These are phyloP conservation scores for Xylariaceae sp. DNA, from an alignment of 2,329 filamentous ascomycete genomes.

Conservation along the genomic window DNA sequence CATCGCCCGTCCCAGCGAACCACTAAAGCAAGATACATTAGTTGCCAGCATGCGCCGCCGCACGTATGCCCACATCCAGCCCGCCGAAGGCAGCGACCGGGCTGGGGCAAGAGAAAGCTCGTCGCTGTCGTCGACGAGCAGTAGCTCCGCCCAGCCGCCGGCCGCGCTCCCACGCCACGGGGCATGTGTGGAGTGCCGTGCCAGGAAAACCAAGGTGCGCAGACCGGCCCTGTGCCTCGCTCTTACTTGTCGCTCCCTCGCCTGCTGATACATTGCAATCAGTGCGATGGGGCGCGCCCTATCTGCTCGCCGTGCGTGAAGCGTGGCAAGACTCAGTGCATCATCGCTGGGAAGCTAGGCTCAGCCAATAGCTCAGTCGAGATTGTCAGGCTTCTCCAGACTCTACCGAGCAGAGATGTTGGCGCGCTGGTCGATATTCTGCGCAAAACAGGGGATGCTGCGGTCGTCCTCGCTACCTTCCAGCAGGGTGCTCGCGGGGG, in stretches of 20 bases:
- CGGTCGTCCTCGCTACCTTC: slow-evolving; percentile 21
- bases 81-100: no score
- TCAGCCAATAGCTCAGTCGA: slow-evolving; percentile 21
- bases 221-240: background rate
- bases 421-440: slow-evolving; percentile 20
- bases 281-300: slow-evolving; percentile 24
- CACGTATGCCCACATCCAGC: no score
- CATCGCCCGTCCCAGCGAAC: no score
- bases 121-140: no score
- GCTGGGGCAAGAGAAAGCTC: no score
- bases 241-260: no score
- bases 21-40: no score
- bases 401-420: slow-evolving; percentile 19
- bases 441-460: slow-evolving; percentile 21
- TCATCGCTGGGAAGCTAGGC: slow-evolving; percentile 18
- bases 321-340: slow-evolving; percentile 13
- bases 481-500: slow-evolving; percentile 1
- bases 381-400: slow-evolving; percentile 25
- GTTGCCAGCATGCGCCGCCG: no score
- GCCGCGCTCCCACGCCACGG: slow-evolving; percentile 8
- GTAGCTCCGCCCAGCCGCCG: no score
- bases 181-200: slow-evolving; percentile 21
- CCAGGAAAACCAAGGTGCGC: slow-evolving; percentile 21
- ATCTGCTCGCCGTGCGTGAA: slow-evolving; percentile 18
- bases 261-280: background rate